Percentiles rank a stretch among this genome's conserved stretches.
Conservation (phyloP, 257 asterid genomes). For the Nicotiana attenuata region DNA sequence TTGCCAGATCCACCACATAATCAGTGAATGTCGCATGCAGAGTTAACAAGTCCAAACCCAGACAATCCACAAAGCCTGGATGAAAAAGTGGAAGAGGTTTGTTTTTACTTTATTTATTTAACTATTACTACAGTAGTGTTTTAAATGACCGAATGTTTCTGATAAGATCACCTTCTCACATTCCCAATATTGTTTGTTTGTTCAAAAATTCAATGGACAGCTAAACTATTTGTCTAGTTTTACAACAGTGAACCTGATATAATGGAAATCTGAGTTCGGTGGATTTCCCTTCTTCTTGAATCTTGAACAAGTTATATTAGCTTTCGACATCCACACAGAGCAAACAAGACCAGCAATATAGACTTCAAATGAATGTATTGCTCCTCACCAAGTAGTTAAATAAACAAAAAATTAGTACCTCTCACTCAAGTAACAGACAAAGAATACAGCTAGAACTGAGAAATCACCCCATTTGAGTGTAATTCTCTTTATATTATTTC, state of each 20-base stretch:
- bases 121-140: neutral
- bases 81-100: conserved; percentile 1
- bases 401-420: neutral
- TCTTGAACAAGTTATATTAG: neutral
- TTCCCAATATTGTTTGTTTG: neutral
- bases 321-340: neutral
- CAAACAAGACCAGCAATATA: neutral
- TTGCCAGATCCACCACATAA: neutral
- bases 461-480: neutral
- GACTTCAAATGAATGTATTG: too few species aligned
- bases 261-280: neutral
- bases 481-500: neutral
- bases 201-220: neutral
- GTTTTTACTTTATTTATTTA: neutral
- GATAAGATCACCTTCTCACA: neutral
- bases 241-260: neutral
- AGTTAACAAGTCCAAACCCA: neutral
- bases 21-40: neutral
- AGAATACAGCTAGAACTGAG: neutral
- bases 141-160: neutral
- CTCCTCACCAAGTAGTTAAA: too few species aligned
- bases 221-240: neutral
- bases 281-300: neutral
- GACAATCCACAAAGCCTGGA: conserved; percentile 7
- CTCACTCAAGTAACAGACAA: neutral